Evolutionary conservation across 805 yeast species (phyloP), one percentile per base, ranked within the genome.

Genomic region (Candida broadrunensis): DNA sequence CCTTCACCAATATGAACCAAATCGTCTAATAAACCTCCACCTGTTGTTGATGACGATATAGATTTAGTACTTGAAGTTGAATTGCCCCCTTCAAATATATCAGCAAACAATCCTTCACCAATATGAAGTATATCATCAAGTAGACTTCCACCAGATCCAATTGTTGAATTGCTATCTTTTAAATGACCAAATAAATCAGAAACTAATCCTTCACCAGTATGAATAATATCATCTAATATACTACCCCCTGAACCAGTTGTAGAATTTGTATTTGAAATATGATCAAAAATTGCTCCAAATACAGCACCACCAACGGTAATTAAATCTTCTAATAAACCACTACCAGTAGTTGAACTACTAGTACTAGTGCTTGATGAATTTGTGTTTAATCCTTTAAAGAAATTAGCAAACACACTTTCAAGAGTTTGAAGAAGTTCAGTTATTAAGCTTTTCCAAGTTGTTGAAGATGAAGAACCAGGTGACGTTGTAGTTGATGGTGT

Each of bases 181-280:
- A 29, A 29, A 15, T 29, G 32, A n/a, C 5, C 9, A 13, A 29
- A 29, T 14, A 29, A 15, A 14, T 15, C 33, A n/a, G 39, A 33
- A 15, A 26, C 16, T 5, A 35, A 33, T 17, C 33, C 23, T 12
- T 18, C 24, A 13, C 25, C 29, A 11, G 27, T 38, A 9, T 52
- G 55, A 5, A 52, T 42, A 5, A 54, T 32, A n/a, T 33, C 51
- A 29, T 38, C 51, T 15, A 49, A 35, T 18, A 50, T 18, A 9
- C 45, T 50, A 18, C 37, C 36, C 4, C 30, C 36, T 18, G 37
- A 25, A 9, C 38, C 36, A 13, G 42, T 35, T 2, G 46, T 44
- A 14, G 38, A 30, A 32, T 15, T 29, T n/a, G 32, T 14, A 5
- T n/a, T n/a, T 5, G 17, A 14, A 15, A 29, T 5, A 29, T 29